Conservation (phyloP, 1,139 yeast genomes). For the Komagataea norvegica region DNA sequence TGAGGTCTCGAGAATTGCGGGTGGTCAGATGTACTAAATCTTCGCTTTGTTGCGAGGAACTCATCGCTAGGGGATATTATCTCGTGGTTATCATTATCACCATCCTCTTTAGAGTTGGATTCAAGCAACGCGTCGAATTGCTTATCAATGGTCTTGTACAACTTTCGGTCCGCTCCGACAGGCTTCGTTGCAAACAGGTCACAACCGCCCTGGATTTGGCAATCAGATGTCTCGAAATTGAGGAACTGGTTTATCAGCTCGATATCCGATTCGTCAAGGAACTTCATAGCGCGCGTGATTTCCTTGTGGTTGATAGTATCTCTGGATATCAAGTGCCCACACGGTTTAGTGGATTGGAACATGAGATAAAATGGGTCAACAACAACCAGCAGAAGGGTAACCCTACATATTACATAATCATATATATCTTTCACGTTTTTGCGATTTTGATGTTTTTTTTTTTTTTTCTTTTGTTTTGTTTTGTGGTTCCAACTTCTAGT, state of each 20-base stretch:
- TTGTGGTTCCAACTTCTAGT: too few relatives aligned
- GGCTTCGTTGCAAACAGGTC: slow-evolving; percentile 94
- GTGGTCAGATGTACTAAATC: slow-evolving; percentile 24
- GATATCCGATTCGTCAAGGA: slow-evolving; percentile 86
- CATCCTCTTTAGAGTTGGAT: slow-evolving; percentile 8
- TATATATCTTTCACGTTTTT: too few relatives aligned
- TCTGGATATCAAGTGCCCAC: too few relatives aligned
- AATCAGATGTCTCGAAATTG: slow-evolving; percentile 82
- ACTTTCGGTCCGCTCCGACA: slow-evolving; percentile 81
- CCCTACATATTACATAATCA: too few relatives aligned
- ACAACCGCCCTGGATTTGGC: slow-evolving; percentile 87
- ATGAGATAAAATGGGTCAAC: too few relatives aligned
- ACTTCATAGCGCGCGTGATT: slow-evolving; percentile 44
- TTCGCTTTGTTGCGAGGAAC: slow-evolving; percentile 23
- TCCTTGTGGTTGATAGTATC: too few relatives aligned
- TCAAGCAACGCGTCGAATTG: slow-evolving; percentile 66
- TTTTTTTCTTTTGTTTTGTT: too few relatives aligned
- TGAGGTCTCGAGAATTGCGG: slow-evolving; percentile 4
- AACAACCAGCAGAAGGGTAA: too few relatives aligned
- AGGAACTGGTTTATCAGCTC: slow-evolving; percentile 85
- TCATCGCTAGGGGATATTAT: slow-evolving; percentile 17
- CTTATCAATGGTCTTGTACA: slow-evolving; percentile 82
- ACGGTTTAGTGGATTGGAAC: too few relatives aligned
- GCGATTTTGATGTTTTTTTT: too few relatives aligned
- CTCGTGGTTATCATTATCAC: slow-evolving; percentile 15